Percentiles rank a stretch among this genome's conserved stretches.
Conservation (phyloP, 1,284 basidiomycete species). For the Trametes pubescens region DNA sequence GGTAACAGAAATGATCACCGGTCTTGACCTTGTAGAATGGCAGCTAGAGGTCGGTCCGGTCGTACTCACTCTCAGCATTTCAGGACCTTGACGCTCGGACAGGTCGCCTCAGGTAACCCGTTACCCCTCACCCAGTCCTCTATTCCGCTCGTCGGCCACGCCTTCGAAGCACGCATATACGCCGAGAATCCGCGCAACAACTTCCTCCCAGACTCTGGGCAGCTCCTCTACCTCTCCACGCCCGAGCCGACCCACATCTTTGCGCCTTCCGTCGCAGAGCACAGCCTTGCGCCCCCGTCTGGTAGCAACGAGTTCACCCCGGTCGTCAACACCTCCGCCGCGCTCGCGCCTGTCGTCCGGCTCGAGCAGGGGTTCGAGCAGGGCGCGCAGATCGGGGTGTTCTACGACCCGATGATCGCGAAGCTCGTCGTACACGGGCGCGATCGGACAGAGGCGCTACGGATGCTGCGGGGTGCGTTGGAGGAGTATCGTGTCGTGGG, state of each 20-base stretch:
- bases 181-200: conserved; percentile 94
- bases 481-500: conserved; percentile 93
- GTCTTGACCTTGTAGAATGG: conserved; percentile 94
- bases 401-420: conserved; percentile 95
- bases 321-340: conserved; percentile 48
- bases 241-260: conserved; percentile 73
- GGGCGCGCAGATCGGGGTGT: conserved; percentile 90
- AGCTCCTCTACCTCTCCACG: conserved; percentile 81
- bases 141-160: conserved; percentile 88
- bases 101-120: conserved; percentile 90
- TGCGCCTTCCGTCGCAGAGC: conserved; percentile 53
- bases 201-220: conserved; percentile 93
- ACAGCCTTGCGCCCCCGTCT: conserved; percentile 39
- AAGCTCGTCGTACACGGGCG: conserved; percentile 92
- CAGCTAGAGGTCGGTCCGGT: conserved; percentile 73
- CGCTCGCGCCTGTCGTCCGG: conserved; percentile 71
- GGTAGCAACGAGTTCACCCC: conserved; percentile 37
- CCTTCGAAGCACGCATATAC: conserved; percentile 97
- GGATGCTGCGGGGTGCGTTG: conserved; percentile 81
- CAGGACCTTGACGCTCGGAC: neutral
- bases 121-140: conserved; percentile 81
- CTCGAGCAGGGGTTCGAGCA: conserved; percentile 92
- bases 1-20: conserved; percentile 95
- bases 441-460: conserved; percentile 87
- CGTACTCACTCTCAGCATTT: neutral